Conservation (phyloP, 148 eudicot species). For the Polygonum aviculare region DNA sequence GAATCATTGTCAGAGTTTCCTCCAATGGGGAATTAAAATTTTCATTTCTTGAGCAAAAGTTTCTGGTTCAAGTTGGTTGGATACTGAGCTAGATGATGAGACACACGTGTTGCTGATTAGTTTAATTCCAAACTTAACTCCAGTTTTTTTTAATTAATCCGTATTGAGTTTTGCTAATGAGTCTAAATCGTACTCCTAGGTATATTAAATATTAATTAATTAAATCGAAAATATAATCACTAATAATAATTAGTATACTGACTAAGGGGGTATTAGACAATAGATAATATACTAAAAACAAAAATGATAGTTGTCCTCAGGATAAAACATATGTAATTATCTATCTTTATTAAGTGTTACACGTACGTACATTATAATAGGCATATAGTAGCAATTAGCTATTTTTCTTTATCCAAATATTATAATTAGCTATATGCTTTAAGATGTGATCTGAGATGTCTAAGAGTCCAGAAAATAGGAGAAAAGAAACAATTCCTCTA, state of each 20-base stretch:
- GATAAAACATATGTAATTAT: neutral
- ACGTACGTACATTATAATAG: neutral
- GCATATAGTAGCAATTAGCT: too few species aligned
- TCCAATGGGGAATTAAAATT: neutral
- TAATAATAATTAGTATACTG: neutral
- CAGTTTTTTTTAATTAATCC: neutral
- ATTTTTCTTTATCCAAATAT: too few species aligned
- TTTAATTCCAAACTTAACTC: constrained; percentile 9
- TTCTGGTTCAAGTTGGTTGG: constrained; percentile 14
- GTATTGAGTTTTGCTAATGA: too few species aligned
- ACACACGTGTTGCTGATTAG: constrained; percentile 26
- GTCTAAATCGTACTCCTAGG: too few species aligned
- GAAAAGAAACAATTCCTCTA: too few species aligned
- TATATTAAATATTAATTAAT: too few species aligned
- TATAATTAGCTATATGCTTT: neutral
- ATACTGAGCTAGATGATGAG: constrained; percentile 24
- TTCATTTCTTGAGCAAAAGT: neutral
- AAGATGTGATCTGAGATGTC: neutral
- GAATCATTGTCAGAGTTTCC: constrained; percentile 10
- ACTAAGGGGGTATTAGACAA: neutral
- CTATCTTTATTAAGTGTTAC: neutral
- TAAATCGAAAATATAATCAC: neutral
- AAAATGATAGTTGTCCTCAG: neutral
- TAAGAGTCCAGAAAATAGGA: neutral
- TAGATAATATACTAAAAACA: neutral